These are phyloP conservation scores for Coprinopsis sp. DNA, from an alignment of 768 basidiomycete species.

Conservation along the genomic window DNA sequence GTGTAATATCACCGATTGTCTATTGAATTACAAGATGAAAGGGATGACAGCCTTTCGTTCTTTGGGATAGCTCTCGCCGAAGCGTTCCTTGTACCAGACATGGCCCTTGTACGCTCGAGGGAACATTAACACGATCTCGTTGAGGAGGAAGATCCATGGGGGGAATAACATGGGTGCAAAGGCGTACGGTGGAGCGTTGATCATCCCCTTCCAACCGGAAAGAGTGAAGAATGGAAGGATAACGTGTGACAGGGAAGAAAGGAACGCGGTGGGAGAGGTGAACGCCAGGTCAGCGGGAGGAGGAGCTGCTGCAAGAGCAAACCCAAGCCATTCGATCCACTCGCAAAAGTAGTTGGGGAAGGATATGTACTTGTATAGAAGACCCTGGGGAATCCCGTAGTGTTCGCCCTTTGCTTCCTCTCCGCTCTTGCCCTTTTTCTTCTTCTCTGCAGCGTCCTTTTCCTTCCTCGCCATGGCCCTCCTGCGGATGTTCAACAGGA, in stretches of 20 bases:
- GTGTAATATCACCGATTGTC: too few relatives aligned
- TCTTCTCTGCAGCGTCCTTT: conserved; percentile 12
- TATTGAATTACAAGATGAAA: conserved; percentile 56
- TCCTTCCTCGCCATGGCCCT: conserved; percentile 41
- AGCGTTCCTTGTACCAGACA: conserved; percentile 76
- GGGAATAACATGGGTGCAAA: conserved; percentile 51
- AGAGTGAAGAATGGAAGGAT: conserved; percentile 16
- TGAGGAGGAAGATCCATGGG: conserved; percentile 74
- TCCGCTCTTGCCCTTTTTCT: conserved; percentile 9
- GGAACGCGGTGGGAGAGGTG: conserved; percentile 16
- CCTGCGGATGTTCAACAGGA: conserved; percentile 77
- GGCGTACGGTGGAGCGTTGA: conserved; percentile 24
- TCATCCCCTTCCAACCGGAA: conserved; percentile 14
- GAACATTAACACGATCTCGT: conserved; percentile 74
- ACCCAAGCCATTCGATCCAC: conserved; percentile 93
- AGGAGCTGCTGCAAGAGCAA: conserved; percentile 70
- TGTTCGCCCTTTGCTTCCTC: conserved; percentile 34
- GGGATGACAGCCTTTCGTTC: conserved; percentile 80
- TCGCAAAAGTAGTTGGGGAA: conserved; percentile 95
- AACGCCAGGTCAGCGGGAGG: conserved; percentile 28
- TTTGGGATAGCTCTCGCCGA: conserved; percentile 71
- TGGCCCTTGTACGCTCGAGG: conserved; percentile 82
- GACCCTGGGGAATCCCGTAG: conserved; percentile 78
- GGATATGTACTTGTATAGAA: conserved; percentile 72
- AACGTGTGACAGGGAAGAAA: conserved; percentile 8